Evolutionary conservation across 805 yeast species (phyloP).

Genomic region (Yarrowia hollandica): DNA sequence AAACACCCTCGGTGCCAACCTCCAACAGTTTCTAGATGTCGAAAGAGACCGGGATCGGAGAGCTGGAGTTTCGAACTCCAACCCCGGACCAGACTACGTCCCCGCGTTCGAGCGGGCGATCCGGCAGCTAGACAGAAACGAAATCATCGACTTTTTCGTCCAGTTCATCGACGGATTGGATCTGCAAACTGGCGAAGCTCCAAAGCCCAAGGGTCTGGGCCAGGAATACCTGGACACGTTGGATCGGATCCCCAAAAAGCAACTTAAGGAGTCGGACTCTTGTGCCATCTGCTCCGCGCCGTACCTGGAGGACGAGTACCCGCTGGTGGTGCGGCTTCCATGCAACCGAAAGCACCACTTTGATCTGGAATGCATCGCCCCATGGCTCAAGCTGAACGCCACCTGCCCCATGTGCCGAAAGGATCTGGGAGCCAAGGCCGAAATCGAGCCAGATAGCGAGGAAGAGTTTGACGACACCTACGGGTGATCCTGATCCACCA

Average conservation of each 20-base stretch:
- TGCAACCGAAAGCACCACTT: slow-evolving; percentile 70
- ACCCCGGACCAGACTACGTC: slow-evolving; percentile 15
- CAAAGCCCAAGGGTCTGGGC: slow-evolving; percentile 22
- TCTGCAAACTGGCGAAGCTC: slow-evolving; percentile 5
- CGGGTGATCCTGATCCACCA: slow-evolving; percentile 47
- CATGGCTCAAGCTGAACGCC: slow-evolving; percentile 68
- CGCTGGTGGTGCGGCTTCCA: slow-evolving; percentile 72
- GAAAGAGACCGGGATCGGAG: slow-evolving; percentile 22
- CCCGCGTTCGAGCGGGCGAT: slow-evolving; percentile 25
- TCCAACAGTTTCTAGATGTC: slow-evolving; percentile 12
- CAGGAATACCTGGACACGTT: slow-evolving; percentile 72
- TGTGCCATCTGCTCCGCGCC: slow-evolving; percentile 85
- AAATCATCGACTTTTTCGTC: slow-evolving; percentile 20
- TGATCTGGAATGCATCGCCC: slow-evolving; percentile 86
- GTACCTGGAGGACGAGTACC: slow-evolving; percentile 70
- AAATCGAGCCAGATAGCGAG: slow-evolving; percentile 38
- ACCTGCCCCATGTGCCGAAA: slow-evolving; percentile 84
- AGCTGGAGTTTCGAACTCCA: not conserved
- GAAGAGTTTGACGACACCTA: slow-evolving; percentile 76
- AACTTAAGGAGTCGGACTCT: slow-evolving; percentile 49
- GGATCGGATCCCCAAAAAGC: slow-evolving; percentile 62
- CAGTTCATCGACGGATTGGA: slow-evolving; percentile 25
- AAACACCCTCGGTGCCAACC: slow-evolving; percentile 24
- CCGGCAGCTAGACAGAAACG: slow-evolving; percentile 25
- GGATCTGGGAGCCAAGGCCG: slow-evolving; percentile 62